phyloP scores from a whole-genome alignment of 257 asterid genomes.

The Primulina huaijiensis region DNA sequence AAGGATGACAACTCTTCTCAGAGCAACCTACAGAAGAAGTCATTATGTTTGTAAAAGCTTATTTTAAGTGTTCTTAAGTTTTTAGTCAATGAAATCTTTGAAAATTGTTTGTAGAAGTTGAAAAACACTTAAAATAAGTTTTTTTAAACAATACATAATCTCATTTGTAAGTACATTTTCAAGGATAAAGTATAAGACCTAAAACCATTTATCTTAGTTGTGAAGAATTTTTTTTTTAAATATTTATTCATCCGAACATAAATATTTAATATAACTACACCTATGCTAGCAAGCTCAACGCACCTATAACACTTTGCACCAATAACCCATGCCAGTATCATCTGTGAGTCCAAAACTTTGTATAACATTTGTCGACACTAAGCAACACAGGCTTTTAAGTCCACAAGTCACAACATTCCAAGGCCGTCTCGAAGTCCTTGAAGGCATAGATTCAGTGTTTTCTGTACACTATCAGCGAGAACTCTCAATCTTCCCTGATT shows the following conservation, averaged over 20 bases:
- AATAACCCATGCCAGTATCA: conserved; percentile 1
- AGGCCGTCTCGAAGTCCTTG: conserved; percentile 82
- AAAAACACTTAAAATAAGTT: no score
- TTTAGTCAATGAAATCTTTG: no score
- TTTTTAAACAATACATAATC: no score
- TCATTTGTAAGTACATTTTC: not conserved
- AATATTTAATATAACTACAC: conserved; percentile 9
- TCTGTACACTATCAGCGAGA: conserved; percentile 86
- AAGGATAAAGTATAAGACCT: not conserved
- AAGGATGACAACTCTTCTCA: conserved; percentile 46
- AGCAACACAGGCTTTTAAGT: not conserved
- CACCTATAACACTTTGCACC: conserved; percentile 16
- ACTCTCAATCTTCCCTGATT: conserved; percentile 86
- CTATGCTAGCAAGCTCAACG: conserved; percentile 22
- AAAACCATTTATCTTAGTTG: not conserved
- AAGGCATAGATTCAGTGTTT: conserved; percentile 70
- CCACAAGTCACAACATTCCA: conserved; percentile 29
- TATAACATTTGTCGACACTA: not conserved
- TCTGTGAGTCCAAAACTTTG: conserved; percentile 17
- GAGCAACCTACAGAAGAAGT: conserved; percentile 38
- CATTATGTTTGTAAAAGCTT: no score
- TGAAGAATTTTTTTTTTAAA: no score
- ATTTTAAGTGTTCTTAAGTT: no score
- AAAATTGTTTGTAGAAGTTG: no score
- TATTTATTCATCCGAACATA: no score